phyloP scores from a whole-genome alignment of 2,329 filamentous ascomycete genomes.

The Rhexocercosporidium sp. region DNA sequence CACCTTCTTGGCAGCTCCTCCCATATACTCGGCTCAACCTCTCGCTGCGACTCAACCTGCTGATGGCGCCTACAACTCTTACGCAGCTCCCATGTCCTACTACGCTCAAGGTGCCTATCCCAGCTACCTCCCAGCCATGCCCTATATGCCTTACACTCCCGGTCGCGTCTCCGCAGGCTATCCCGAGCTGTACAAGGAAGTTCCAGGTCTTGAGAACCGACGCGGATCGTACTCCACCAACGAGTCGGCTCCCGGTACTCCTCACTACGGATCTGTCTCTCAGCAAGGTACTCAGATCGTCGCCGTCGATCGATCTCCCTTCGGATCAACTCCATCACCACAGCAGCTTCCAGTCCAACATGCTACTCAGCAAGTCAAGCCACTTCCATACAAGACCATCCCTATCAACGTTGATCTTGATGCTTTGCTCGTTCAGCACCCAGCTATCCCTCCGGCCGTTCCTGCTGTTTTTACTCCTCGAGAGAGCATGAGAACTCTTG shows the following conservation, averaged over 20 bases:
- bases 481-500: constrained; percentile 86
- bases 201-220: constrained; percentile 68
- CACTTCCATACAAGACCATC: constrained; percentile 41
- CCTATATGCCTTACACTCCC: constrained; percentile 41
- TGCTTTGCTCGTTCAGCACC: constrained; percentile 74
- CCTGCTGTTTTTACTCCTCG: constrained; percentile 86
- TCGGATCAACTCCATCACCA: constrained; percentile 71
- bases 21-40: constrained; percentile 41
- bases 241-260: constrained; percentile 69
- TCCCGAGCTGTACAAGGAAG: constrained; percentile 46
- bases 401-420: constrained; percentile 54
- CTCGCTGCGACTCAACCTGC: constrained; percentile 36
- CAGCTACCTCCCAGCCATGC: constrained; percentile 41
- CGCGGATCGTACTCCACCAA: constrained; percentile 72
- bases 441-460: constrained; percentile 83
- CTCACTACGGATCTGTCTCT: constrained; percentile 63
- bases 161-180: constrained; percentile 38
- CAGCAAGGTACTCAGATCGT: constrained; percentile 64
- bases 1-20: constrained; percentile 37
- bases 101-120: constrained; percentile 41
- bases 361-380: constrained; percentile 44
- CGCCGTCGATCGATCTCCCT: constrained; percentile 62
- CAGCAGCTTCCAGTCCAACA: constrained; percentile 57
- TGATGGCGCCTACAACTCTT: constrained; percentile 40
- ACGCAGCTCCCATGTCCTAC: constrained; percentile 39